These are phyloP conservation scores for Solanum rostratum DNA, from an alignment of 257 asterid species.

Conservation along the genomic window DNA sequence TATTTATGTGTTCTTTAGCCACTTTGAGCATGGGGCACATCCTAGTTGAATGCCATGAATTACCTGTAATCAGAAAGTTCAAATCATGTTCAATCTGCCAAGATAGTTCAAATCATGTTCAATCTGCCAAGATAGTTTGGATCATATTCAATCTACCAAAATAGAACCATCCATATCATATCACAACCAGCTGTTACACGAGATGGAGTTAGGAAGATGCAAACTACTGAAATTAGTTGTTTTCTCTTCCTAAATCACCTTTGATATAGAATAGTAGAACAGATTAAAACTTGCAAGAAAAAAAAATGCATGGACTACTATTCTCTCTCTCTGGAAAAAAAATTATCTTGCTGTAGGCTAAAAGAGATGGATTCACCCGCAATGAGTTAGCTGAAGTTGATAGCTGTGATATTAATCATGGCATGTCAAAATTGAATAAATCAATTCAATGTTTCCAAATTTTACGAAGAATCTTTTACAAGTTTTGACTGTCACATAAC, in stretches of 20 bases:
- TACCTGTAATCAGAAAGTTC: slow-evolving; percentile 68
- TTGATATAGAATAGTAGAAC: neutral
- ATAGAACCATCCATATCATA: slow-evolving; percentile 8
- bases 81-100: slow-evolving; percentile 32
- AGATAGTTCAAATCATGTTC: slow-evolving; percentile 24
- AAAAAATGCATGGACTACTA: neutral
- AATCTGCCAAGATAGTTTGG: slow-evolving; percentile 15
- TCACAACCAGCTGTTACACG: slow-evolving; percentile 1
- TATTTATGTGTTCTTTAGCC: slow-evolving; percentile 42
- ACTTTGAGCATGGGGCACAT: slow-evolving; percentile 60
- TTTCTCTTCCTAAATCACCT: neutral
- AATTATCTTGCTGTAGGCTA: neutral
- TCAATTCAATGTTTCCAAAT: neutral
- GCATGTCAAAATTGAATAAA: neutral
- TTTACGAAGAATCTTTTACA: slow-evolving; percentile 2
- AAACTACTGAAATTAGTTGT: neutral
- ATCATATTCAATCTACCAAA: slow-evolving; percentile 10
- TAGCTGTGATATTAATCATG: neutral
- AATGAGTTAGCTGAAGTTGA: neutral
- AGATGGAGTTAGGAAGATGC: neutral
- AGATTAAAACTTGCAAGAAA: neutral
- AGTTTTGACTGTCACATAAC: slow-evolving; percentile 3
- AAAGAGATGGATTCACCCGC: neutral
- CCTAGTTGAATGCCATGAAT: slow-evolving; percentile 64
- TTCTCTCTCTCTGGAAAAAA: neutral